Base-by-base conservation (phyloP, 2,329 filamentous ascomycete species). In the Stromatinia cepivora region DNA sequence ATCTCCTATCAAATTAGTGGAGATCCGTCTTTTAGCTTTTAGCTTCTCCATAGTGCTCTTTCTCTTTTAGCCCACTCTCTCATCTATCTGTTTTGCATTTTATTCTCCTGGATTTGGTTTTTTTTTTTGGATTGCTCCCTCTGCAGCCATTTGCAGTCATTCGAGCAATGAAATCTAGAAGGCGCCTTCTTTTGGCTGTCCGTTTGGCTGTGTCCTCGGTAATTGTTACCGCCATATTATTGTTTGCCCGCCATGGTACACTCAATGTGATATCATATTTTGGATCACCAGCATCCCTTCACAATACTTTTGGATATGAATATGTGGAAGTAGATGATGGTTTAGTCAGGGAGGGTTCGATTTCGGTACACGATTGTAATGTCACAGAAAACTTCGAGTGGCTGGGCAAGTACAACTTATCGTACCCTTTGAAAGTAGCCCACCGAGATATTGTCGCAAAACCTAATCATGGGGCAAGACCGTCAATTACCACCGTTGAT, bases 341-440 rank as follows among this genome's bases (percentile, higher is more conserved):
- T 31, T n/a, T 13, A 8, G 34, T n/a, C 9, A 13, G 22, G 39
- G 39, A 42, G 39, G 15, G 34, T 56, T 50, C 15, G 39, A 58
- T n/a, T 42, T 48, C 15, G 22, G 22, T 39, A 50, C 31, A 34
- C 7, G 8, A 58, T 20, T 66, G 64, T 39, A 42, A 59, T 66
- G 31, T 48, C 10, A 36, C 25, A 25, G 67, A 66, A 42, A 52
- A 28, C 3, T 25, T 66, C 8, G 42, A 50, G 42, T 69, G 67
- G 67, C 42, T 69, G 42, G 61, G 39, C 20, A 69, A 36, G 31
- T 77, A 77, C 54, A 71, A 76, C 20, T 74, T 78, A 69, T 71
- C 73, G 8, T 76, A 74, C 63, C 75, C 75, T 3, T 73, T 77
- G 36, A 69, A 73, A 61, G 77, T 77, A 72, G 72, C 73, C 31